Evolutionary conservation across 2,329 filamentous ascomycete species (phyloP).

Genomic region (Colletotrichum camelliae): DNA sequence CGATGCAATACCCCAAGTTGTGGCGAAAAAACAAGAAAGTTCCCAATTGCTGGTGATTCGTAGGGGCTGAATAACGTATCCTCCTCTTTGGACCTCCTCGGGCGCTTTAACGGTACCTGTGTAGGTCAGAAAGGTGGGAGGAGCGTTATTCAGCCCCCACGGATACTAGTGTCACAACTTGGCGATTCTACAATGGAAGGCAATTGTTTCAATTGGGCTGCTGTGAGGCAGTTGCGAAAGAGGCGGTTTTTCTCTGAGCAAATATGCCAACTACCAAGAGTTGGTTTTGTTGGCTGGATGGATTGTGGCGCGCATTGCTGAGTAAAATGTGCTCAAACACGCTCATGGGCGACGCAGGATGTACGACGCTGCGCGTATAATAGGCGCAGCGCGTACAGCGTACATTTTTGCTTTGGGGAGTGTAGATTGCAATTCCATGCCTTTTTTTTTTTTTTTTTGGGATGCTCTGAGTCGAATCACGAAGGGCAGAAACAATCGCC

Average conservation of each 20-base stretch:
- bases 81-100: background rate
- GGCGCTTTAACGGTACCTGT: no score
- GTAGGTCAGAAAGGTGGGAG: background rate
- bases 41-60: background rate
- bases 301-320: background rate
- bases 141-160: background rate
- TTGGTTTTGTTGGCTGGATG: background rate
- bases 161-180: background rate
- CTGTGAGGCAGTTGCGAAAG: background rate
- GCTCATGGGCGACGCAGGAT: background rate
- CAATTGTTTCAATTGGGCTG: background rate
- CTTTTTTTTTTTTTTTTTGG: background rate
- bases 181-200: background rate
- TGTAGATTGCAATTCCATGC: background rate
- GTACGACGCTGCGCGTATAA: background rate
- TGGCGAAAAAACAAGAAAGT: background rate
- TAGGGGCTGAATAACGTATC: no score
- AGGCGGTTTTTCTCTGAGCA: background rate
- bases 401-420: no score
- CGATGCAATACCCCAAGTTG: background rate
- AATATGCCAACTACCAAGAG: background rate
- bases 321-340: slow-evolving; percentile 21
- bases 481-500: background rate
- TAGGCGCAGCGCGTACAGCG: background rate
- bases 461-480: background rate